Evolutionary conservation across 345 rosid genomes (phyloP), one percentile per base, ranked within the genome.

Genomic region (Clausena lansium): DNA sequence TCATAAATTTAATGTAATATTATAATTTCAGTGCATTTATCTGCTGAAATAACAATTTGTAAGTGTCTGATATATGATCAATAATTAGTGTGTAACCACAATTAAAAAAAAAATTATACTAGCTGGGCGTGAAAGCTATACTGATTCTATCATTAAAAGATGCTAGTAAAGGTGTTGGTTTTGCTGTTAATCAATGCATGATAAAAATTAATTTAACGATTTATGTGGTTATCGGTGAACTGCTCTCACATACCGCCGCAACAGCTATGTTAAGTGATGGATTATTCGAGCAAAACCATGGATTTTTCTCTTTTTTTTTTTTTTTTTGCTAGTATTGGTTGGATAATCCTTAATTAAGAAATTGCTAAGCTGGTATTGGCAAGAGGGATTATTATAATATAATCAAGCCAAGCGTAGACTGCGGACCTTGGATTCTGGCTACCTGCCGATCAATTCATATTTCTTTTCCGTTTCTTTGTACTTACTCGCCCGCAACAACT

Each of bases 291-390:
- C 39, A 41, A 74, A 76, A 76, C 72, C 55, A 24, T 54, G 78
- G 64, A 66, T 76, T 75, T 75, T 22, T n/a, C n/a, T n/a, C n/a
- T n/a, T 22, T 38, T 62, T 45, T n/a, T 62, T 74, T 74, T 41
- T 74, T 62, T 50, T 33, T 25, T 64, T 33, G 10, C 9, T 19
- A 75, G 30, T 33, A 19, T 22, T 5, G 24, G 73, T 13, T 9
- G 24, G 73, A 47, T 69, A 15, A 68, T 25, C 35, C 27, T 65
- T 22, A 50, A 41, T 25, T 0, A 28, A 61, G 13, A 75, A n/a
- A 63, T 55, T n/a, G 28, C 33, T n/a, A 52, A 52, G 25, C 28
- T 62, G 54, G 57, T 27, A 47, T 50, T 17, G 20, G 55, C 54
- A 15, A 66, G 20, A 17, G 65, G 55, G 65, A 64, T 75, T 75